These are phyloP conservation scores for Rhexocercosporidium sp. DNA, from an alignment of 2,329 filamentous ascomycete genomes.

Conservation along the genomic window DNA sequence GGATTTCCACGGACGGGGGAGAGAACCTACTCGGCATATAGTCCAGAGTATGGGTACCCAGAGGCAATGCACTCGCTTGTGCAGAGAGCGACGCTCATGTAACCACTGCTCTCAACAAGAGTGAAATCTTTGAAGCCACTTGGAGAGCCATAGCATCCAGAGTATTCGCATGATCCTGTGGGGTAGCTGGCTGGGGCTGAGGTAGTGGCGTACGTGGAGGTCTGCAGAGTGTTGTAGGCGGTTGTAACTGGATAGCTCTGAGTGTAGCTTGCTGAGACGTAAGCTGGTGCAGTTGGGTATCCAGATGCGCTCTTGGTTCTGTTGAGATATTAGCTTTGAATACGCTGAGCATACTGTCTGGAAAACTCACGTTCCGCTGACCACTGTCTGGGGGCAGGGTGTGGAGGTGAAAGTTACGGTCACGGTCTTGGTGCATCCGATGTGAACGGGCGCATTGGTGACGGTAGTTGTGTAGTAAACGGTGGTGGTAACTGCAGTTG, in stretches of 20 bases:
- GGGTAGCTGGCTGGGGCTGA: background rate
- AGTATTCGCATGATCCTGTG: conserved; percentile 10
- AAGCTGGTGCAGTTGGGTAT: conserved; percentile 2
- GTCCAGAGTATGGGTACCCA: conserved; percentile 17
- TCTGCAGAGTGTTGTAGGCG: background rate
- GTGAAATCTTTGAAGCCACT: conserved; percentile 15
- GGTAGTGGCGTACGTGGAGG: background rate
- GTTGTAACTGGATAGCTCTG: background rate
- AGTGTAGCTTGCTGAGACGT: background rate
- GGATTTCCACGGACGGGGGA: too few relatives aligned
- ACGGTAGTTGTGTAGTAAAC: conserved; percentile 18
- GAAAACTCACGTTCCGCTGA: conserved; percentile 12
- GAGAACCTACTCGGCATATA: conserved; percentile 1
- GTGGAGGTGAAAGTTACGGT: conserved; percentile 16
- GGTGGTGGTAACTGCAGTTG: conserved; percentile 12
- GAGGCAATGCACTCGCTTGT: conserved; percentile 20
- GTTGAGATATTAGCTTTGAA: background rate
- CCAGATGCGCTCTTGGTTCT: background rate
- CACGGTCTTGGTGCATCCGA: conserved; percentile 10
- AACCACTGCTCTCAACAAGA: conserved; percentile 14
- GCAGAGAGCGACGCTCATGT: conserved; percentile 20
- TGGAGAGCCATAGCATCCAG: conserved; percentile 16
- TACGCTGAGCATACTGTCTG: too few relatives aligned
- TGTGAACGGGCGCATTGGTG: conserved; percentile 14
- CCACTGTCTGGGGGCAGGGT: background rate